These are phyloP conservation scores for Candolleomyces aberdarensis DNA, from an alignment of 768 basidiomycete species.

Conservation along the genomic window DNA sequence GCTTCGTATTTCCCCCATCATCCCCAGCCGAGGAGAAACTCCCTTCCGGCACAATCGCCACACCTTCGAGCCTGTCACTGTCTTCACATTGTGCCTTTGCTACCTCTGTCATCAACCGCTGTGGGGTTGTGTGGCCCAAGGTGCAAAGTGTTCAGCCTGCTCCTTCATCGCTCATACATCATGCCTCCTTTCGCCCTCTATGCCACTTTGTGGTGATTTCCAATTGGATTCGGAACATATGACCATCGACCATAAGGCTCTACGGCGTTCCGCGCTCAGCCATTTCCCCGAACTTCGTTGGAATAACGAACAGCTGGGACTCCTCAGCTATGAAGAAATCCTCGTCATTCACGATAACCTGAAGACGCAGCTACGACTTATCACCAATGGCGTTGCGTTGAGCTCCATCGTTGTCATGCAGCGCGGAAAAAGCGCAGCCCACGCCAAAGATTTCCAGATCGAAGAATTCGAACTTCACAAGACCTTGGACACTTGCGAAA, in stretches of 20 bases:
- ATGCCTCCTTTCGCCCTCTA: conserved; percentile 36
- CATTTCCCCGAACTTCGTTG: conserved; percentile 47
- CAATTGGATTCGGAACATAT: conserved; percentile 43
- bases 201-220: conserved; percentile 38
- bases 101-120: conserved; percentile 63
- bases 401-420: conserved; percentile 60
- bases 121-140: conserved; percentile 69
- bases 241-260: conserved; percentile 45
- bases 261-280: conserved; percentile 56
- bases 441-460: conserved; percentile 29
- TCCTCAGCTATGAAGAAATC: conserved; percentile 65
- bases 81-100: conserved; percentile 76
- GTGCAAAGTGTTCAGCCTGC: conserved; percentile 61
- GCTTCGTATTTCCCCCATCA: conserved; percentile 55
- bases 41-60: conserved; percentile 38
- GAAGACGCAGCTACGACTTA: conserved; percentile 64
- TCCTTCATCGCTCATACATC: conserved; percentile 53
- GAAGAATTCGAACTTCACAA: conserved; percentile 63
- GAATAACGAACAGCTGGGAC: conserved; percentile 42
- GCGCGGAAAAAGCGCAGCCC: conserved; percentile 23
- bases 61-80: conserved; percentile 52
- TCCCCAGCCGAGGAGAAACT: conserved; percentile 24
- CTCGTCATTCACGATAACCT: conserved; percentile 57
- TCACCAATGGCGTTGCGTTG: conserved; percentile 62
- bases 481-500: conserved; percentile 47